phyloP scores from a whole-genome alignment of 805 yeast genomes.

The Candida ipomoeae region DNA sequence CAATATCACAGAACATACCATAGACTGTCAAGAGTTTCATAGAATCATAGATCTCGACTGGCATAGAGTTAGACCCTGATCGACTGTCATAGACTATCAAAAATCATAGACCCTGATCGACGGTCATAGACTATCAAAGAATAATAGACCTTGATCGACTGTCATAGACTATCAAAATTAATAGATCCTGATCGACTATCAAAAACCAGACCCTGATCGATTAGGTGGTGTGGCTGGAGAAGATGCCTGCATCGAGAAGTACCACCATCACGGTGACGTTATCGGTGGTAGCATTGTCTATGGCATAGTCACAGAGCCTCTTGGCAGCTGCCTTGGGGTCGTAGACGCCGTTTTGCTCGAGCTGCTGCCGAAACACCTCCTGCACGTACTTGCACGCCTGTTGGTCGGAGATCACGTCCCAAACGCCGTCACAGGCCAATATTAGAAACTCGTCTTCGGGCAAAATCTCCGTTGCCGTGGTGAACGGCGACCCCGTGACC shows the following conservation, averaged over 20 bases:
- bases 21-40: no score
- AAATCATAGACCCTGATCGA: no score
- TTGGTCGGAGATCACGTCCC: conserved; percentile 91
- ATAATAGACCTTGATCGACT: no score
- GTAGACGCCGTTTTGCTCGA: conserved; percentile 19
- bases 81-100: no score
- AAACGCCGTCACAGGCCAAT: conserved; percentile 92
- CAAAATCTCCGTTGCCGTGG: conserved; percentile 77
- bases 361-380: conserved; percentile 33
- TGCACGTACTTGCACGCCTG: conserved; percentile 73
- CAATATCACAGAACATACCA: no score
- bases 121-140: no score
- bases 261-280: conserved; percentile 93
- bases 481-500: conserved; percentile 87
- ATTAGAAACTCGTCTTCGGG: conserved; percentile 72
- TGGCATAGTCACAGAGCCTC: conserved; percentile 64
- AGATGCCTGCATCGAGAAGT: conserved; percentile 44
- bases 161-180: no score
- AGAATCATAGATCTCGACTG: no score
- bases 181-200: no score
- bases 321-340: conserved; percentile 67
- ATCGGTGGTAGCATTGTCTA: conserved; percentile 78
- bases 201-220: no score
- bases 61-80: no score
- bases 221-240: conserved; percentile 13